Evolutionary conservation across 345 rosid genomes (phyloP).

Genomic region (Citrus medica): DNA sequence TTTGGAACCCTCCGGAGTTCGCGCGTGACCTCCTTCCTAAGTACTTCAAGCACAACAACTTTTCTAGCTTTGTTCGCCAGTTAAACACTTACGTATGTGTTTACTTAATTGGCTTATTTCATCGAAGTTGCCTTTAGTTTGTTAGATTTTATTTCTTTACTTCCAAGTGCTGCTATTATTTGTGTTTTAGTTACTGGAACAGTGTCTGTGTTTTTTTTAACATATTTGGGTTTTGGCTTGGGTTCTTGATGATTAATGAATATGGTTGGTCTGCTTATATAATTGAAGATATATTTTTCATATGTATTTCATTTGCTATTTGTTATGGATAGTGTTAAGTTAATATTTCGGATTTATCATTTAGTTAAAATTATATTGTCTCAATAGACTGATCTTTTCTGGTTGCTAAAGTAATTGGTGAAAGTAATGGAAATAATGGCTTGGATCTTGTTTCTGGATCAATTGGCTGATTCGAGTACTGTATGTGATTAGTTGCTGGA

Average conservation of each 20-base stretch:
- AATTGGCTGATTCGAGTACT: neutral
- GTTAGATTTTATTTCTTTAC: neutral
- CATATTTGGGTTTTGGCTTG: neutral
- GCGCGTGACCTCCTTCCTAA: slow-evolving; percentile 75
- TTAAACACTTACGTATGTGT: slow-evolving; percentile 74
- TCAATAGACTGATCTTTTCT: neutral
- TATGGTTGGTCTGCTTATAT: neutral
- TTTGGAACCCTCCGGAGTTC: slow-evolving; percentile 90
- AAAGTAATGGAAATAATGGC: neutral
- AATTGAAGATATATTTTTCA: neutral
- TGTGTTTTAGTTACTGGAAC: neutral
- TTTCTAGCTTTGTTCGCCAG: slow-evolving; percentile 91
- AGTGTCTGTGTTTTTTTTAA: neutral
- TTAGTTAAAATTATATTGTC: neutral
- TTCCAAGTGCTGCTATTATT: neutral
- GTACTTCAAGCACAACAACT: slow-evolving; percentile 87
- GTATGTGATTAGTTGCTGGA: neutral
- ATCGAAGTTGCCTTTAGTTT: neutral
- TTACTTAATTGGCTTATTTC: neutral
- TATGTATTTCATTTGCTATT: neutral
- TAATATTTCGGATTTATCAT: neutral
- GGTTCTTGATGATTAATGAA: neutral
- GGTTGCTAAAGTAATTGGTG: slow-evolving; percentile 7
- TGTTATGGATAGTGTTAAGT: neutral
- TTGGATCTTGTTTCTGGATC: neutral